Evolutionary conservation across 2,329 filamentous ascomycete genomes (phyloP), one percentile per base, ranked within the genome.

Genomic region (Colletotrichum melonis): DNA sequence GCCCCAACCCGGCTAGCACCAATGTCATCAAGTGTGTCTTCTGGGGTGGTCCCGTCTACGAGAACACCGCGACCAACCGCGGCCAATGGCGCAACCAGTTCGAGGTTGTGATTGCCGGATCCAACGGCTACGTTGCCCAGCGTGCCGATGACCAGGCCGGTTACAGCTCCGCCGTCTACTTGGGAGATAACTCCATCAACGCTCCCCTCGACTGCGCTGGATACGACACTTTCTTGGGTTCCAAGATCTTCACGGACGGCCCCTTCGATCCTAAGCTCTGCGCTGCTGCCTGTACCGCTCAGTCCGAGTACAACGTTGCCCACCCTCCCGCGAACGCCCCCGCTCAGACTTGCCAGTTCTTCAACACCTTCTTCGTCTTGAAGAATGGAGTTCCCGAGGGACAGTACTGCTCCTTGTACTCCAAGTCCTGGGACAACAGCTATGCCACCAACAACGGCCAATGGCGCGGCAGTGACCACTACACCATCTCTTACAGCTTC

Each of bases 21-120:
- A 63, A 63, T 12, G 59, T 63, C 35, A 49, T 63, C 38, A 63
- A 63, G 59, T 63, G 59, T 42, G 59, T 63, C 22, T 63, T 63
- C 59, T 63, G 59, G 59, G 59, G 59, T 26, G 59, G 59, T 1
- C 59, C 35, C 59, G 59, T 63, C 9, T 42, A 63, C 19, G 32
- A 49, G 16, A 63, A 42, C 59, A 42, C 38, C 24, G 38, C 59
- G 16, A 63, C 22, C 59, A 63, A 63, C 59, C 59, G 35, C 11
- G 59, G 59, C 38, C 59, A 63, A 46, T 46, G 22, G 59, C 59
- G 16, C 59, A 49, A 49, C 42, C 42, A 49, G 42, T 49, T 49
- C 42, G 42, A 49, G 42, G 42, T 49, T n/a, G 42, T 49, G 16
- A 49, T 49, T n/a, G 42, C 42, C 2, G 42, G 42, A 49, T 49